phyloP scores from a whole-genome alignment of 2,329 filamentous ascomycete species.

The Phialemoniopsis sp. region DNA sequence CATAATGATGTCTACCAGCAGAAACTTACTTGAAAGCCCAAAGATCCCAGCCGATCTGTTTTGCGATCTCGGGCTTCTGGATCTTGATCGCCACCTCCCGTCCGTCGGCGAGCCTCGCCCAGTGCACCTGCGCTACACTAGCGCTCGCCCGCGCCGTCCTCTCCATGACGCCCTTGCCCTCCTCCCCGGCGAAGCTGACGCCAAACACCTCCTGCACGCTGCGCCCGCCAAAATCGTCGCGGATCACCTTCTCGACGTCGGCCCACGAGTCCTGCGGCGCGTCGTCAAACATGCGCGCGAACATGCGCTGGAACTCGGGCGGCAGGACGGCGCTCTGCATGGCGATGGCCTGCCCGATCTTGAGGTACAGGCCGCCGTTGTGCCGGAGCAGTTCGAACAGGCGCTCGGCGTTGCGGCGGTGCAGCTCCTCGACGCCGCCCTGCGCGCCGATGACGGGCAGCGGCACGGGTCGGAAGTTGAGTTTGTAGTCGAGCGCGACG shows the following conservation, averaged over 20 bases:
- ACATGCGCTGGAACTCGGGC: conserved; percentile 95
- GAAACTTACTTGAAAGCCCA: conserved; percentile 80
- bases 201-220: conserved; percentile 89
- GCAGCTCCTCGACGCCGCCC: conserved; percentile 72
- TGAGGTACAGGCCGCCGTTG: conserved; percentile 93
- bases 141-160: conserved; percentile 67
- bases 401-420: conserved; percentile 77
- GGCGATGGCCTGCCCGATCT: conserved; percentile 96
- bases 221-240: conserved; percentile 81
- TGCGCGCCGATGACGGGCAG: conserved; percentile 34
- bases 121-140: conserved; percentile 95
- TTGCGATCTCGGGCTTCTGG: conserved; percentile 89
- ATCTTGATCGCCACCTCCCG: conserved; percentile 93
- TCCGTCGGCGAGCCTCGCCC: conserved; percentile 81
- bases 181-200: conserved; percentile 71
- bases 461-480: conserved; percentile 86
- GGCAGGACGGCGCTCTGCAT: conserved; percentile 96
- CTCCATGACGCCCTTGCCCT: conserved; percentile 63
- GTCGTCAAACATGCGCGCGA: conserved; percentile 94
- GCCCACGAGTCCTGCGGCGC: conserved; percentile 89
- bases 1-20: not conserved
- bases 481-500: conserved; percentile 89
- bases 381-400: conserved; percentile 75
- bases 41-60: conserved; percentile 89
- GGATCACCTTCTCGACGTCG: conserved; percentile 79